Evolutionary conservation across 192 early-diverging fungal genomes (phyloP), one percentile per base, ranked within the genome.

Genomic region (Paraglomus brasilianum): DNA sequence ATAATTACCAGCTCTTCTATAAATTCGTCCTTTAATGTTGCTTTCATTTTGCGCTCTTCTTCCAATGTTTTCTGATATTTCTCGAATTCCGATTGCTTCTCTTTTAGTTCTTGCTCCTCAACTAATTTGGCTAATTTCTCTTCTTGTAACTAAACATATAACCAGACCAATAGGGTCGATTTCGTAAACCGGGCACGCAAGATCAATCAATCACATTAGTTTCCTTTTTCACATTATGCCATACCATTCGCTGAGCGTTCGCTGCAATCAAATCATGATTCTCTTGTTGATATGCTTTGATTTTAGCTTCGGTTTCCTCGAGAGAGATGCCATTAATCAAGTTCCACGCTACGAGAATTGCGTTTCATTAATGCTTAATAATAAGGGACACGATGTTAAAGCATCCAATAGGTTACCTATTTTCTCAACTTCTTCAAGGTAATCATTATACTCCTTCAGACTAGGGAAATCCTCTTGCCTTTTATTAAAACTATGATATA

Each of bases 391-490:
- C 11, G 13, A 30, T 47, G 5, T 7, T 48, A 3, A 48, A 5
- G 30, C 22, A 17, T 8, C 5, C 5, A 30, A 21, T 39, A 39
- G 77, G 83, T 74, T 79, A 91, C 90, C 84, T 11, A 92, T 79
- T 22, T 95, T 89, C 74, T 97, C 94, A 0, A 95, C 87, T 71
- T 90, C 90, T 72, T 98, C 96, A 44, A 97, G 66, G 67, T 95
- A 97, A 71, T 96, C 90, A 77, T 98, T 95, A 73, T 92, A 98
- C 41, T 78, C 80, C 59, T 82, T 81, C 39, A 91, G 69, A 4
- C 75, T 82, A 15, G 83, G 81, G 72, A 96, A 98, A 74, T 96
- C 95, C 69, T 93, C 92, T 30, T 82, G 83, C n/a, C 95, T 80
- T 78, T 95, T 95, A 44, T 63, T 51, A 30, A 24, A 41, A 21